These are phyloP conservation scores for Trifolium subterraneum DNA, from an alignment of 306 rosid species.

Conservation along the genomic window DNA sequence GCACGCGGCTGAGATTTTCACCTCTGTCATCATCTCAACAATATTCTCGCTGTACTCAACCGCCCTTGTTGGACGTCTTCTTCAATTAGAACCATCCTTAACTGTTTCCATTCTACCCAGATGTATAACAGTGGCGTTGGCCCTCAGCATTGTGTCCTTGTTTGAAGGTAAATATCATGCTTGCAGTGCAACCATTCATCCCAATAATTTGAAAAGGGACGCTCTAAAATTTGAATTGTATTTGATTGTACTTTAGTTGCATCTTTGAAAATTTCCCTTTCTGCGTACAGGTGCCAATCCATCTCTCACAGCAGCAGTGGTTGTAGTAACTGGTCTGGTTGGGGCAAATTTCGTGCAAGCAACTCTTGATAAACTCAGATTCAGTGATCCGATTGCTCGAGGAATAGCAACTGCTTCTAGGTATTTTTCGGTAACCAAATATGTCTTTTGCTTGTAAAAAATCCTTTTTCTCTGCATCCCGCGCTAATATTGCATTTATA, in stretches of 20 bases:
- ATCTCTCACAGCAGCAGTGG: slow-evolving; percentile 90
- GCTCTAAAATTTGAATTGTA: slow-evolving; percentile 3
- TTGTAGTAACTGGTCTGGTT: slow-evolving; percentile 89
- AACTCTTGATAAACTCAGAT: slow-evolving; percentile 72
- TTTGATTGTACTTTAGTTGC: slow-evolving; percentile 15
- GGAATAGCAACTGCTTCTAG: slow-evolving; percentile 99
- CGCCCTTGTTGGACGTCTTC: slow-evolving; percentile 85
- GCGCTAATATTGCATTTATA: not conserved
- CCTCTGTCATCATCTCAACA: slow-evolving; percentile 80
- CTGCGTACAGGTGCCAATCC: slow-evolving; percentile 75
- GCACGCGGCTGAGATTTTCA: slow-evolving; percentile 97
- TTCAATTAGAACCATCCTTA: slow-evolving; percentile 84
- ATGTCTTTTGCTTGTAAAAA: not conserved
- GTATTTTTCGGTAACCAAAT: slow-evolving; percentile 47
- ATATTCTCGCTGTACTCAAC: slow-evolving; percentile 93
- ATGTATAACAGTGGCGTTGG: slow-evolving; percentile 94
- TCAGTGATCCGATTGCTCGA: slow-evolving; percentile 91
- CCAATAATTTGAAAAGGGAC: slow-evolving; percentile 15
- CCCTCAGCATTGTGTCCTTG: slow-evolving; percentile 88
- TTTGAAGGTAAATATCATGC: slow-evolving; percentile 74
- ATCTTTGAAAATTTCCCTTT: slow-evolving; percentile 28
- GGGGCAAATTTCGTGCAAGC: slow-evolving; percentile 97
- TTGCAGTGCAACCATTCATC: slow-evolving; percentile 14
- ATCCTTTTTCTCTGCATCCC: slow-evolving; percentile 6
- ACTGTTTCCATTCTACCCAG: slow-evolving; percentile 89